Evolutionary conservation across 106 monocot genomes (phyloP), one percentile per base, ranked within the genome.

Genomic region (Phalaenopsis aphrodite): DNA sequence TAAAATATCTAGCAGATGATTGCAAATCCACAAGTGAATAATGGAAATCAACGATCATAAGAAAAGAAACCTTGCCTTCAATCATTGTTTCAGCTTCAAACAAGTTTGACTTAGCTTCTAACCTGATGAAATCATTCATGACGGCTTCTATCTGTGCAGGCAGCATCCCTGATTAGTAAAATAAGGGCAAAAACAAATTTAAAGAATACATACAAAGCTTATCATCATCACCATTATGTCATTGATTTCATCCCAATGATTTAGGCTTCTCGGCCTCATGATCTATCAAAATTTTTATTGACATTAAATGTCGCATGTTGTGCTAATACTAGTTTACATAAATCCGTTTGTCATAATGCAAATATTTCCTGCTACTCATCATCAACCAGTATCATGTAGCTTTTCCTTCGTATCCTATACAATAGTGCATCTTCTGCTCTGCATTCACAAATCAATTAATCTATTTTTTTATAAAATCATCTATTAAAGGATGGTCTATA

Each of bases 41-140:
- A 74, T 42, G n/a, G 39, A 74, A 45, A 74, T 74, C 43, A 45
- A 18, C 18, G 41, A 74, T 42, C 39, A 71, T 41, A 74, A 19
- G 10, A 74, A 74, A 43, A 42, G 19, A 14, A 45, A 11, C 3
- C 41, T 74, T 74, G 42, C 96, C 96, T 97, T 97, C 96, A 85
- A 97, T 79, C 93, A 97, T 92, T 37, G 96, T 97, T 83, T 97
- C 96, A 77, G 96, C 90, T 86, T 97, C 94, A 89, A 94, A 97
- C 72, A 92, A 78, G 84, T 92, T 94, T 80, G 94, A 97, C 47
- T 86, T 88, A 49, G 96, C 90, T 61, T 92, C 90, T 81, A 97
- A 55, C 82, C 87, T 85, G 74, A 94, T 79, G 81, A 90, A 94
- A 72, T 97, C 96, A 84, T 92, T 89, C 96, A 94, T 97, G 78